phyloP scores from a whole-genome alignment of 768 basidiomycete species.

The Filobasidium floriforme region DNA sequence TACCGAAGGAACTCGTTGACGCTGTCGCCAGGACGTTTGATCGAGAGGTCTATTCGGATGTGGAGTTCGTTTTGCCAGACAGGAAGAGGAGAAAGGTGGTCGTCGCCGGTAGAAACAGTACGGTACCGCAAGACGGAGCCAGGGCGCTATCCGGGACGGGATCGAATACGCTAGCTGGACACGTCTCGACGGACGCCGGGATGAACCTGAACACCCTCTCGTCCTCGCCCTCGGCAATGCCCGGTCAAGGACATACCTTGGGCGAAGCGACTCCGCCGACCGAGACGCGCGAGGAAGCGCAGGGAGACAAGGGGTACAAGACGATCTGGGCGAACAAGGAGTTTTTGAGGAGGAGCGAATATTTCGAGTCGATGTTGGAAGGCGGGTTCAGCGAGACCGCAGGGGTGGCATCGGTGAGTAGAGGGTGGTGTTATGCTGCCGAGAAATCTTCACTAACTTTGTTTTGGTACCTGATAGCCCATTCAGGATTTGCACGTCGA shows the following conservation, averaged over 20 bases:
- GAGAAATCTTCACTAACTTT: background rate
- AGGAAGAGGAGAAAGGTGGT: constrained; percentile 6
- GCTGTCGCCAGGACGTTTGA: constrained; percentile 68
- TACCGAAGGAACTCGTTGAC: constrained; percentile 62
- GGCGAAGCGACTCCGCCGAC: constrained; percentile 1
- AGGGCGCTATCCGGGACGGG: background rate
- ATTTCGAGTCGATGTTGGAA: constrained; percentile 58
- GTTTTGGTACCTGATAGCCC: background rate
- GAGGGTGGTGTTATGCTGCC: background rate
- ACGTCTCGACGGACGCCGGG: background rate
- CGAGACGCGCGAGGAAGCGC: background rate
- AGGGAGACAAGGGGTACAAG: constrained; percentile 27
- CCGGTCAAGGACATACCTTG: background rate
- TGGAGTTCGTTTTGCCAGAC: constrained; percentile 66
- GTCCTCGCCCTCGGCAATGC: background rate
- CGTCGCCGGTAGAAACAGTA: background rate
- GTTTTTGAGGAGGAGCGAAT: constrained; percentile 63
- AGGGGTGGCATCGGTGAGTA: constrained; percentile 13
- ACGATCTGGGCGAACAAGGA: constrained; percentile 63
- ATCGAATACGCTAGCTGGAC: background rate
- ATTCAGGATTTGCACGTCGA: background rate
- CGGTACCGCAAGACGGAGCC: no score
- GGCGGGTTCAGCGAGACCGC: constrained; percentile 27
- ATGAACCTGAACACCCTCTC: no score
- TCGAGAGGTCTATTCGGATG: constrained; percentile 75